Evolutionary conservation across 192 early-diverging fungal species (phyloP).

Genomic region (Coemansia sp.): DNA sequence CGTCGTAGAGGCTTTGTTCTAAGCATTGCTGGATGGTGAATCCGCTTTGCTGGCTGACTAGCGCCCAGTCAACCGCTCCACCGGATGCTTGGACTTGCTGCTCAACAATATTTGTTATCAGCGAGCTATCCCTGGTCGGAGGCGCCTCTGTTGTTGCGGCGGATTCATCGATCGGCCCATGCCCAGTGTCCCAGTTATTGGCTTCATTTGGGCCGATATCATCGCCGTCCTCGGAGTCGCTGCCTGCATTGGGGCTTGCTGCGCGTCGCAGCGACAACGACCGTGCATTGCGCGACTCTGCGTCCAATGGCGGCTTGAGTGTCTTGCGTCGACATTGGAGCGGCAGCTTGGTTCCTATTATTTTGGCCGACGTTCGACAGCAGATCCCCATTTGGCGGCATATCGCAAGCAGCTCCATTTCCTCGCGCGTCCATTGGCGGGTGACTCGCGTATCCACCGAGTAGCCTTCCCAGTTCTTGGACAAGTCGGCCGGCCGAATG

Average conservation of each 20-base stretch:
- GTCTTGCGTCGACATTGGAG: constrained; percentile 46
- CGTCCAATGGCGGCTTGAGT: constrained; percentile 11
- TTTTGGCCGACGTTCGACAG: constrained; percentile 34
- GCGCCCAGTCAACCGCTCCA: constrained; percentile 24
- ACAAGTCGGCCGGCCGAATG: constrained; percentile 28
- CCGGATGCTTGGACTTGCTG: not conserved
- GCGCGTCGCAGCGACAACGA: not conserved
- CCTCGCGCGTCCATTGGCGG: constrained; percentile 24
- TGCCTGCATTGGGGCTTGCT: not conserved
- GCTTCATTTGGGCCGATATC: constrained; percentile 3
- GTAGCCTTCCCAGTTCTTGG: constrained; percentile 40
- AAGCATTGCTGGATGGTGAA: constrained; percentile 16
- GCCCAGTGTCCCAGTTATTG: constrained; percentile 27
- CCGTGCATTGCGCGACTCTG: not conserved
- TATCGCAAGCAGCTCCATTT: constrained; percentile 27
- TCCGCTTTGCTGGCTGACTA: constrained; percentile 14
- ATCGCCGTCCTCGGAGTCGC: constrained; percentile 3
- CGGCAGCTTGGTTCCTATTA: constrained; percentile 46
- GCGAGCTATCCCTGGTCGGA: constrained; percentile 9
- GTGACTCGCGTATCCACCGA: constrained; percentile 25
- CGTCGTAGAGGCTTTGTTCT: constrained; percentile 22
- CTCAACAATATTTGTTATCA: constrained; percentile 10
- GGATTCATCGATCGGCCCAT: constrained; percentile 2
- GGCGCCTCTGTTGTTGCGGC: not conserved
- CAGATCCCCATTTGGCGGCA: constrained; percentile 33